Conservation (phyloP, 257 asterid species). For the Ballota nigra region DNA sequence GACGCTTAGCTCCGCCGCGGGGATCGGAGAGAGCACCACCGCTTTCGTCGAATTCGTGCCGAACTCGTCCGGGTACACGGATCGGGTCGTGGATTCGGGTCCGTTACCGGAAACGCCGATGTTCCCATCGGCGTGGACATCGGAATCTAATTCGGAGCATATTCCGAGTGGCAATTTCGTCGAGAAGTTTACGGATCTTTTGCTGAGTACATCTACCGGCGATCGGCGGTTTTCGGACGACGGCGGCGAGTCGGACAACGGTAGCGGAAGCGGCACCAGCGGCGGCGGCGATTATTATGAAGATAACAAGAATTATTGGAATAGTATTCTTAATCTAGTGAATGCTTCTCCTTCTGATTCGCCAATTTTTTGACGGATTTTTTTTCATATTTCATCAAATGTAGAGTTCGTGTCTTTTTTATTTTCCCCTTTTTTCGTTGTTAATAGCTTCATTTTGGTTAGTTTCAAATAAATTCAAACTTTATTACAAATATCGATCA, state of each 20-base stretch:
- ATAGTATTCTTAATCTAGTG: slow-evolving; percentile 73
- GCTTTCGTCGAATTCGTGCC: slow-evolving; percentile 42
- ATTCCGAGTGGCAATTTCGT: slow-evolving; percentile 48
- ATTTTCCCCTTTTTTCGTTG: neutral
- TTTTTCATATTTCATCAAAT: slow-evolving; percentile 12
- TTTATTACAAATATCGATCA: neutral
- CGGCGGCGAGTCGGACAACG: slow-evolving; percentile 54
- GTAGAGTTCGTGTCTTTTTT: slow-evolving; percentile 8
- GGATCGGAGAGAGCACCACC: slow-evolving; percentile 34
- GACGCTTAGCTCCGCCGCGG: slow-evolving; percentile 55
- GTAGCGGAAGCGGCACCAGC: slow-evolving; percentile 30
- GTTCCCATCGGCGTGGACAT: slow-evolving; percentile 41
- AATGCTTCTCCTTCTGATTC: slow-evolving; percentile 69
- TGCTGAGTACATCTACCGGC: slow-evolving; percentile 47
- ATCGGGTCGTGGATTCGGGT: slow-evolving; percentile 26
- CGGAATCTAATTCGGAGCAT: slow-evolving; percentile 36
- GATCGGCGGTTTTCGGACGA: slow-evolving; percentile 48
- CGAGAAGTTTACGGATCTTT: slow-evolving; percentile 72
- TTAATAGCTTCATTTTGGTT: slow-evolving; percentile 19
- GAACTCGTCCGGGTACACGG: slow-evolving; percentile 41
- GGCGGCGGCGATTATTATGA: slow-evolving; percentile 49
- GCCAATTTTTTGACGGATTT: slow-evolving; percentile 31
- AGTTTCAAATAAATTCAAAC: slow-evolving; percentile 5
- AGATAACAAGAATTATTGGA: slow-evolving; percentile 84
- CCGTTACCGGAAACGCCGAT: slow-evolving; percentile 30